Base-by-base conservation (phyloP, 2,329 filamentous ascomycete species). In the Fusarium paranaense region DNA sequence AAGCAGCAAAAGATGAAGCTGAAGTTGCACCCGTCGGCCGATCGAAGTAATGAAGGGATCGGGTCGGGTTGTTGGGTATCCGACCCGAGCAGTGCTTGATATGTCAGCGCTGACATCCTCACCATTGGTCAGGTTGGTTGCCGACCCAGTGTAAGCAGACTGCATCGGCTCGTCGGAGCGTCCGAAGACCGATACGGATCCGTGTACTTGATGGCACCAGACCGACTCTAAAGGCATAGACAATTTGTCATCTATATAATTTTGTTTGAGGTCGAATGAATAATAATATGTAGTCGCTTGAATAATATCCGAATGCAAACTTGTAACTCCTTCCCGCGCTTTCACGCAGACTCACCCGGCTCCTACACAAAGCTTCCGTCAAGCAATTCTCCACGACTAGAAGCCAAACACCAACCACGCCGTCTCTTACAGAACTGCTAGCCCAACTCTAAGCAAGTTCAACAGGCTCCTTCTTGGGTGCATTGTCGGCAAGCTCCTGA, bases 401-500 rank as follows among this genome's bases (percentile, higher is more conserved):
- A 27, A 11, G 25, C 16, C 16, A n/a, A 30, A 52, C 18, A 52
- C 47, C 10, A 52, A 2, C 16, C 25, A 30, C 16, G 25, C 9
- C 16, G 25, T 18, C 42, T 47, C 42, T 47, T 5, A 9, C 7
- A 16, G 22, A 47, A 16, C 9, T 16, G 7, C 3, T 10, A 30
- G 9, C 16, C 32, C 3, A 30, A 2, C 13, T 20, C 22, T 59
- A 65, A 16, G 50, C 65, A 62, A 72, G 69, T 32, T 72, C 70
- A 9, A 35, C 60, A 5, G 70, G 65, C 66, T 66, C 54, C 30
- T 47, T 69, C 35, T 52, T 47, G 4, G 33, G 22, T 30, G 25
- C 52, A 47, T 30, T 59, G 25, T 37, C 57, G 0, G 25, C 27
- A 38, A 72, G 70, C 60, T 72, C 70, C 22, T 72, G 65, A 25